These are phyloP conservation scores for Vanrija humicola DNA, from an alignment of 1,284 basidiomycete genomes.

Conservation along the genomic window DNA sequence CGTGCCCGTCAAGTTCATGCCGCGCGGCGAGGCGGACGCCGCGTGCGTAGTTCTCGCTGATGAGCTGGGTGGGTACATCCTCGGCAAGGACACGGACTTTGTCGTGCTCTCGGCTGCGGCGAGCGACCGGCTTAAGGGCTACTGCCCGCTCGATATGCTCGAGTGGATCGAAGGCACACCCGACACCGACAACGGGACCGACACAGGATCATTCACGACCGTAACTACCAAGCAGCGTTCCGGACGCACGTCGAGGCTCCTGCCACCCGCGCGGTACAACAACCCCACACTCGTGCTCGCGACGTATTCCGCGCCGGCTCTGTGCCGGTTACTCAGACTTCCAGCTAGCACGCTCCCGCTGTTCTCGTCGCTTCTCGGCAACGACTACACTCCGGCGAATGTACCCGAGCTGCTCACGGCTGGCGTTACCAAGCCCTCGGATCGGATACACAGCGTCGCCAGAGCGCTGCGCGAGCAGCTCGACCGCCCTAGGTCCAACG, in stretches of 20 bases:
- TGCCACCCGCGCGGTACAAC: constrained; percentile 55
- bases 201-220: constrained; percentile 5
- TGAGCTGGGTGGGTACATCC: constrained; percentile 65
- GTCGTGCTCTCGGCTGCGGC: constrained; percentile 67
- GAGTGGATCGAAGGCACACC: constrained; percentile 56
- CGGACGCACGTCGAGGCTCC: constrained; percentile 53
- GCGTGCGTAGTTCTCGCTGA: constrained; percentile 79
- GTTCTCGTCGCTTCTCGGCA: constrained; percentile 78
- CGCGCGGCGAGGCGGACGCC: constrained; percentile 82
- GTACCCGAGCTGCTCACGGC: constrained; percentile 38
- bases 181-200: constrained; percentile 12
- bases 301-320: constrained; percentile 60
- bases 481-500: constrained; percentile 17
- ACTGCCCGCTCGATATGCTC: constrained; percentile 75
- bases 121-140: constrained; percentile 55
- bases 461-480: constrained; percentile 42
- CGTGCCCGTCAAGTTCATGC: constrained; percentile 53
- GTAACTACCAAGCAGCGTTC: constrained; percentile 2
- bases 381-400: constrained; percentile 66
- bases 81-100: constrained; percentile 77
- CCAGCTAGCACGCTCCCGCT: constrained; percentile 72
- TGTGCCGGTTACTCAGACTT: constrained; percentile 65
- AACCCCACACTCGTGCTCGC: constrained; percentile 51
- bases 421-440: constrained; percentile 17
- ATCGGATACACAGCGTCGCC: constrained; percentile 45